Evolutionary conservation across 2,329 filamentous ascomycete species (phyloP), one percentile per base, ranked within the genome.

Genomic region (Colletotrichum eremochloae): DNA sequence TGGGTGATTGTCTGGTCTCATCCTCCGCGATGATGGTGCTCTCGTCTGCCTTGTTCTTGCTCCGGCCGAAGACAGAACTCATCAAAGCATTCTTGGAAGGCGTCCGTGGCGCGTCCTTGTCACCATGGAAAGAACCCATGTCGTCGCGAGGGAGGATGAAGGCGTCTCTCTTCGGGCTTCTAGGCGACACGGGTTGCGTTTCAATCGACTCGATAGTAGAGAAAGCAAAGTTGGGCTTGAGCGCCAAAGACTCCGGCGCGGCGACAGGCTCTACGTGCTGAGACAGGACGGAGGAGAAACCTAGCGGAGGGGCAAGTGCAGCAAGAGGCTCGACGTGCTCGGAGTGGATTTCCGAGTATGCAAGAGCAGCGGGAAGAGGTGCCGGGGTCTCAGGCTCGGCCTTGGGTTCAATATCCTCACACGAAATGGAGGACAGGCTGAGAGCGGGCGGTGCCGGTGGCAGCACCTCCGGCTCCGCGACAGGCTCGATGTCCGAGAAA

Each of bases 21-120:
- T 93, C 91, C 77, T 93, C 91, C 3, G 89, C 89, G 78, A 93
- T 91, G 63, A 88, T 77, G 11, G 85, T 84, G 0, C 82, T 80
- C 5, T 78, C 73, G 2, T 81, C 76, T 29, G 80, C 78, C 69
- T 82, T 83, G 50, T 78, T 78, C 75, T 84, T 86, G 71, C 83
- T 83, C 76, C 85, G 84, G 71, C 84, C 80, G 78, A 85, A 79
- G 61, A 86, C 79, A n/a, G 84, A 80, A 56, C 81, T 81, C 70
- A 86, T 80, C 68, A 85, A 79, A 42, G 80, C 75, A 80, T 79
- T 77, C 79, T 82, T 77, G 53, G 61, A 61, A 15, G 85, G 81
- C 29, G 83, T 83, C 68, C 81, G 76, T 24, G 85, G 83, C 14
- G 76, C 73, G n/a, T 78, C 76, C 40, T 76, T 76, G 36, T 78